Evolutionary conservation across 2,329 filamentous ascomycete species (phyloP), one percentile per base, ranked within the genome.

Genomic region (Cryphonectria carpinicola): DNA sequence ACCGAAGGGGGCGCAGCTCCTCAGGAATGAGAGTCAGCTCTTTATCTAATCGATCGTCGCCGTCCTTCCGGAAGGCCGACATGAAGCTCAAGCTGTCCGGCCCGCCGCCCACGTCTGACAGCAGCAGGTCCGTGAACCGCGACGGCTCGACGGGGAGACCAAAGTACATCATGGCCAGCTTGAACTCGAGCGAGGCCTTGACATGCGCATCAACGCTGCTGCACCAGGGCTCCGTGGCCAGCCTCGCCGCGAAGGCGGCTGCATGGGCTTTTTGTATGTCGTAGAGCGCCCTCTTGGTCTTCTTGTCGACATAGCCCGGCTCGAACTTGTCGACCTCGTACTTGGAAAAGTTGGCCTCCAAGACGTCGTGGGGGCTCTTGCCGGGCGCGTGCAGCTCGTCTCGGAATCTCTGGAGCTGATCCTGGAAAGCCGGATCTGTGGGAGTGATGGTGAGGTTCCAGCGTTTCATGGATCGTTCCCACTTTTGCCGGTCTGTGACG

Each of bases 91-190:
- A 25, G 22, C 54, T 43, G n/a, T 25, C n/a, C 25, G 58, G 63
- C 13, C 35, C 74, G 13, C 69, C 67, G 25, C 72, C 69, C 52
- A 69, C 69, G 28, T 17, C 22, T 4, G 35, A 39, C 32, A 52
- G 41, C 66, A 68, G 22, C 66, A 68, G 19, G 14, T 76, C 71
- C 35, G 79, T 75, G 3, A 77, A 74, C 56, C 78, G 77, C 39
- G 83, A 73, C 0, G 84, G 83, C 65, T 81, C 82, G 3, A 85
- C 77, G 0, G 83, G 82, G 7, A 85, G 74, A 0, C 84, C 84
- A 71, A 85, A 86, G 74, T 82, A 85, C 61, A 84, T 77, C 77
- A 85, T 80, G 0, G 84, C 77, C 70, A 87, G 70, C 74, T 84
- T 85, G n/a, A 81, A 79, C 3, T 78, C 77, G 22, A 84, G 69